Percentiles rank a stretch among this genome's conserved stretches.
Conservation (phyloP, 306 rosid species). For the Cotoneaster glaucophyllus region DNA sequence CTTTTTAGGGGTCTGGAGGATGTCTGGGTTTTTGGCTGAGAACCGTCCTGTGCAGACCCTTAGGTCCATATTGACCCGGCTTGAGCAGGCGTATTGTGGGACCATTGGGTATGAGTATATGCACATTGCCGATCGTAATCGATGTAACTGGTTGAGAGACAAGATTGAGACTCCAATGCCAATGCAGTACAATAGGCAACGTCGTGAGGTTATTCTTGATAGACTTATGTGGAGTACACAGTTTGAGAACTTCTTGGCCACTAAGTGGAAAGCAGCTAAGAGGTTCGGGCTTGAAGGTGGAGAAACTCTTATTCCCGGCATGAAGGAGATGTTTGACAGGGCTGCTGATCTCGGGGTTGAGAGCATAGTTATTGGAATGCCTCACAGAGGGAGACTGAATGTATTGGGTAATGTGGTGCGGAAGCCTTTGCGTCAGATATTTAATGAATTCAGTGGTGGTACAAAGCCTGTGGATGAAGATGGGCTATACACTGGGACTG, state of each 20-base stretch:
- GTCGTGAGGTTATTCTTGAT: constrained; percentile 81
- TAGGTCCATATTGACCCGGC: constrained; percentile 81
- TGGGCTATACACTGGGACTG: constrained; percentile 89
- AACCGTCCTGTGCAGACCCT: constrained; percentile 93
- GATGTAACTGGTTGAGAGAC: constrained; percentile 91
- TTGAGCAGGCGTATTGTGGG: constrained; percentile 96
- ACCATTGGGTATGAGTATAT: constrained; percentile 89
- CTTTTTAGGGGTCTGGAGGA: constrained; percentile 90
- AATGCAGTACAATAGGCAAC: constrained; percentile 56
- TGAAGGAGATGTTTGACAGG: constrained; percentile 93
- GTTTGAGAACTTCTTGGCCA: constrained; percentile 90
- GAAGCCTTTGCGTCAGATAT: constrained; percentile 89
- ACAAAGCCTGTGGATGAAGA: constrained; percentile 76
- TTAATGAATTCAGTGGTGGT: constrained; percentile 80
- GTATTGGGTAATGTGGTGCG: constrained; percentile 89
- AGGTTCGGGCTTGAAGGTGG: constrained; percentile 96
- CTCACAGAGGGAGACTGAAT: constrained; percentile 84
- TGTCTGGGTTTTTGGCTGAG: constrained; percentile 94
- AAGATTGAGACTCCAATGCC: constrained; percentile 78
- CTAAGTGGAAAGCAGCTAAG: constrained; percentile 90
- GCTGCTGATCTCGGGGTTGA: constrained; percentile 95
- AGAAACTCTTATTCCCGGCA: constrained; percentile 88
- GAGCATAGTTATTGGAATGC: constrained; percentile 93
- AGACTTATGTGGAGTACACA: constrained; percentile 91
- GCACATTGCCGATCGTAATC: constrained; percentile 82